Evolutionary conservation across 2,329 filamentous ascomycete genomes (phyloP).

Genomic region (Pyrenochaeta sp.): DNA sequence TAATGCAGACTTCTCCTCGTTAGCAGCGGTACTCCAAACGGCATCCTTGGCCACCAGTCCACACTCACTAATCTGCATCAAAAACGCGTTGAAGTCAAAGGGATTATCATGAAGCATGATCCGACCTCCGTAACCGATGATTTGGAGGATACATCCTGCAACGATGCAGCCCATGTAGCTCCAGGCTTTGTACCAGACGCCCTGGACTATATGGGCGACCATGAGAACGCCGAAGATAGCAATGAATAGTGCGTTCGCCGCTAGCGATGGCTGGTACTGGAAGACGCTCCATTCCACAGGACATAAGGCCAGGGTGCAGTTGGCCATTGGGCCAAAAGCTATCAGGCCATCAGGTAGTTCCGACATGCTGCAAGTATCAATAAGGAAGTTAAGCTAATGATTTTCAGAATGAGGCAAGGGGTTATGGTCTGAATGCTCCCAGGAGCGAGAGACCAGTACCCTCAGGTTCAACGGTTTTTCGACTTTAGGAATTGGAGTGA

Average conservation of each 20-base stretch:
- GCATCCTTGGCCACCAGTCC: too few relatives aligned
- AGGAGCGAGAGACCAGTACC: too few relatives aligned
- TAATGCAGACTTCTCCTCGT: slow-evolving; percentile 16
- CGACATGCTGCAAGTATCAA: background rate
- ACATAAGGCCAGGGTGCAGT: slow-evolving; percentile 9
- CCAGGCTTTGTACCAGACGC: slow-evolving; percentile 1
- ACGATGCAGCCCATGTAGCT: slow-evolving; percentile 6
- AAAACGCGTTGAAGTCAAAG: slow-evolving; percentile 5
- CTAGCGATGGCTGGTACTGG: slow-evolving; percentile 4
- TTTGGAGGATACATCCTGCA: slow-evolving; percentile 3
- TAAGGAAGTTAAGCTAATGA: too few relatives aligned
- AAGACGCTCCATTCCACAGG: slow-evolving; percentile 5
- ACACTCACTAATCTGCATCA: slow-evolving; percentile 17
- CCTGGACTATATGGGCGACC: slow-evolving; percentile 1
- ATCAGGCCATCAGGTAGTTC: slow-evolving; percentile 1
- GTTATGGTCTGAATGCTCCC: too few relatives aligned
- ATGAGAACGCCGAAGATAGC: slow-evolving; percentile 2
- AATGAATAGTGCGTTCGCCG: background rate
- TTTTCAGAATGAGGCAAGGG: too few relatives aligned
- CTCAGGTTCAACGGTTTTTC: too few relatives aligned
- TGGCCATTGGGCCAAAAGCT: slow-evolving; percentile 3
- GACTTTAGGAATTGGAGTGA: too few relatives aligned
- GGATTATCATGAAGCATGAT: slow-evolving; percentile 9
- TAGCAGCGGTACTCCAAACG: too few relatives aligned
- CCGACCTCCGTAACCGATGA: slow-evolving; percentile 9